Base-by-base conservation (phyloP, 768 basidiomycete genomes). In the Russula dissimulans region DNA sequence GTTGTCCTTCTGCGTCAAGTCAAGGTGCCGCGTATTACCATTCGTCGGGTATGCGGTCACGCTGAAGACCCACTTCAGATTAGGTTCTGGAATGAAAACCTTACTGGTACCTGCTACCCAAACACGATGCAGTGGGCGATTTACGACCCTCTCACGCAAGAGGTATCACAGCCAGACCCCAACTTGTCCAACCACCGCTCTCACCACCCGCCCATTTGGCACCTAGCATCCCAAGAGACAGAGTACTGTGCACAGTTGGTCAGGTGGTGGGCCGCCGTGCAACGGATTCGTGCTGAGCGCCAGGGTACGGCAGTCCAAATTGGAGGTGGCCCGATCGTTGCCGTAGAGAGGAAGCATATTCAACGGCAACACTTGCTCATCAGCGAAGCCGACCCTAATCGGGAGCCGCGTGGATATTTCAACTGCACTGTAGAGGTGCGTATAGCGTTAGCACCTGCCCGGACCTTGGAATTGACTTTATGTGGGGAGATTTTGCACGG, bases 391-490 rank as follows among this genome's bases (percentile, higher is more conserved):
- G 73, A 73, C 9, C 81, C 82, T 1, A 67, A 75, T 50, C 70
- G 72, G 18, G 69, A 69, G 11, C 80, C 80, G 2, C 52, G 61
- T 22, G 80, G 81, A 1, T 86, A 77, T 68, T 85, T 86, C 67
- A 76, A 86, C 56, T 85, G 84, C 50, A 84, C 81, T 0, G 75
- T 83, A 5, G 63, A 66, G 63, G 65, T 65, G 22, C 17, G 56
- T 22, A n/a, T 6, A 11, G 8, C 17, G 3, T 8, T 17, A 18
- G 14, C 48, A 15, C 38, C n/a, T 15, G 18, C 14, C 6, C 14
- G 7, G 5, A 18, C 39, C 14, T 17, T 42, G 44, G 4, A 3
- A 29, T n/a, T 45, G 7, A 36, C 32, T 56, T 5, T 26, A 51
- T 43, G 36, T 2, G 31, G 32, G 12, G n/a, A 65, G 65, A 42